Percentiles rank a stretch among this genome's conserved stretches.
phyloP scores from a whole-genome alignment of 306 rosid species.

The Prosopis cineraria region DNA sequence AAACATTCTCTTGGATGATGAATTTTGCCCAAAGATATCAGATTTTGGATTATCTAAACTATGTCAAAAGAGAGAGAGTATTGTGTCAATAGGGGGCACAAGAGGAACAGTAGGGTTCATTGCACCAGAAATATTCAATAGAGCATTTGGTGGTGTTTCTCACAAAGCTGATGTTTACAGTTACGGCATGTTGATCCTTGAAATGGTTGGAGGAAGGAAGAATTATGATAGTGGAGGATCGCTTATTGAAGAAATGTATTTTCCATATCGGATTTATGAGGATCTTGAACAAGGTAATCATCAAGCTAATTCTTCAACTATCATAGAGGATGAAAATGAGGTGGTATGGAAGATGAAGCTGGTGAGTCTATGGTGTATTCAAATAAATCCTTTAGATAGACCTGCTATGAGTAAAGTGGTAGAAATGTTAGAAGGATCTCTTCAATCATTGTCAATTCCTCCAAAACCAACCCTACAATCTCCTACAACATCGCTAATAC shows the following conservation, averaged over 20 bases:
- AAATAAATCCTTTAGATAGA: constrained; percentile 19
- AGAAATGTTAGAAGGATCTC: constrained; percentile 39
- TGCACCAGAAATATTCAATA: no score
- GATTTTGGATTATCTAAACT: constrained; percentile 49
- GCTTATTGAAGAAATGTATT: no score
- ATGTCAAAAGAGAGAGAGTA: constrained; percentile 39
- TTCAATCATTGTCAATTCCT: constrained; percentile 30
- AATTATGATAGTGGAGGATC: no score
- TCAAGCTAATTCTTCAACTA: not conserved
- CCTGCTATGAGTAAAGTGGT: constrained; percentile 41
- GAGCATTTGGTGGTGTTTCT: no score
- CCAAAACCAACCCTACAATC: constrained; percentile 35
- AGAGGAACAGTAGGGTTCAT: constrained; percentile 49
- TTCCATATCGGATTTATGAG: no score
- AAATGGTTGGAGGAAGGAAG: no score
- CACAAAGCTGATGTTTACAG: no score
- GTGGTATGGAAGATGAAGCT: not conserved
- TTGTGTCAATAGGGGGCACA: constrained; percentile 27
- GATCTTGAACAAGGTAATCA: not conserved
- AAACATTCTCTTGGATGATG: constrained; percentile 33
- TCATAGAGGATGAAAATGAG: not conserved
- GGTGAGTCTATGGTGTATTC: not conserved
- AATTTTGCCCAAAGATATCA: constrained; percentile 41
- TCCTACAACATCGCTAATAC: constrained; percentile 10
- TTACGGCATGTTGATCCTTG: no score